A percentile compares a stretch with the other conserved stretches of the same genome.
Evolutionary conservation across 441 rosid species (phyloP).

Genomic region (Pelargonium myrrhifolium): DNA sequence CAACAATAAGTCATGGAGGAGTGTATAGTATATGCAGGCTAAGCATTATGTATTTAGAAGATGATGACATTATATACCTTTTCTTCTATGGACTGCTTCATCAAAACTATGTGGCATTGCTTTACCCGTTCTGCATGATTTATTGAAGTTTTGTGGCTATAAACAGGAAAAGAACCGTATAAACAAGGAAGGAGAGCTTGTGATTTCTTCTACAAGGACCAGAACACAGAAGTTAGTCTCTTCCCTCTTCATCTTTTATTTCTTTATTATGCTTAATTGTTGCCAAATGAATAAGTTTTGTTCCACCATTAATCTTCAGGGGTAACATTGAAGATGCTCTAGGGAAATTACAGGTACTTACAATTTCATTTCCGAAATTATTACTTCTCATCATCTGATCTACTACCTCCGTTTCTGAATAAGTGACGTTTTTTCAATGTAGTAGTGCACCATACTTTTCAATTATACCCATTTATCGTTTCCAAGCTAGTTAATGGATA

Average conservation of each 20-base stretch:
- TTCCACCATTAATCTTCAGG: slow-evolving; percentile 36
- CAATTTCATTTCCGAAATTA: slow-evolving; percentile 3
- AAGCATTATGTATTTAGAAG: not conserved
- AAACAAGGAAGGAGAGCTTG: slow-evolving; percentile 90
- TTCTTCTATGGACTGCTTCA: not conserved
- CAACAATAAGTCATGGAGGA: not conserved
- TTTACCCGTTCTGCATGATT: not conserved
- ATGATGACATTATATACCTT: not conserved
- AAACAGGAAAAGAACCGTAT: slow-evolving; percentile 89
- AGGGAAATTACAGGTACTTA: slow-evolving; percentile 67
- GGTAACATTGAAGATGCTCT: slow-evolving; percentile 92
- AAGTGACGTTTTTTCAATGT: too few species aligned
- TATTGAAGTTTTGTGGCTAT: slow-evolving; percentile 11
- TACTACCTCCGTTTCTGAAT: too few species aligned
- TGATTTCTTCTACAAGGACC: slow-evolving; percentile 86
- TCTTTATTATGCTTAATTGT: slow-evolving; percentile 9
- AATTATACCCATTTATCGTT: too few species aligned
- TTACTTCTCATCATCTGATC: not conserved
- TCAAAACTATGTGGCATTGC: not conserved
- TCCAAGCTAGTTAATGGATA: too few species aligned
- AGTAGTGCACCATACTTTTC: not conserved
- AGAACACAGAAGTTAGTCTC: slow-evolving; percentile 77
- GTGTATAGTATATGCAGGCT: not conserved
- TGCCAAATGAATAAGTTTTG: slow-evolving; percentile 14
- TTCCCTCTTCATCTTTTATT: slow-evolving; percentile 9